Evolutionary conservation across 108 stramenopile genomes (phyloP).

Genomic region (Parmales sp.): DNA sequence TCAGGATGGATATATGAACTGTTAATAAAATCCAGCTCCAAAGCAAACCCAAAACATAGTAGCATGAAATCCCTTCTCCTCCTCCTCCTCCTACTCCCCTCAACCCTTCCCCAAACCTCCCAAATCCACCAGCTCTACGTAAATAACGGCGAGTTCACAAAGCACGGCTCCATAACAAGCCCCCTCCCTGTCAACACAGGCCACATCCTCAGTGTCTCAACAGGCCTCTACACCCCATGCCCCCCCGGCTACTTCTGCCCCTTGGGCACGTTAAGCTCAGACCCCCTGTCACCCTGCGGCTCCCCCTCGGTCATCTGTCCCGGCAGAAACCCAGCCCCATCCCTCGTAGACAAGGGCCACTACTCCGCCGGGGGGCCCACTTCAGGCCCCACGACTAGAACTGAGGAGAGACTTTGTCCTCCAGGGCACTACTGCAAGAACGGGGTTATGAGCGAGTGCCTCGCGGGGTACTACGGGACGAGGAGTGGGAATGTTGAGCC

Average conservation of each 20-base stretch:
- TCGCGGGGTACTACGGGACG: not conserved
- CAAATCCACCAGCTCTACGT: no score
- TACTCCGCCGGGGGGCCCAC: not conserved
- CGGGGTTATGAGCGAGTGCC: not conserved
- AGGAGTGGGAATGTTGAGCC: not conserved
- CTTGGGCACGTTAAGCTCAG: not conserved
- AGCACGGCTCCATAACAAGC: no score
- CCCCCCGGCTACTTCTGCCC: conserved; percentile 3
- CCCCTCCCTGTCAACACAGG: no score
- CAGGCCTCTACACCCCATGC: not conserved
- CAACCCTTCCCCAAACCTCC: no score
- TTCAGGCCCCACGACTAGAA: not conserved
- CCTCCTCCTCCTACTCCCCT: no score
- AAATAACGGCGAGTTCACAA: no score
- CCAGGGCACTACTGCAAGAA: not conserved
- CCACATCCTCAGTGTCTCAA: no score
- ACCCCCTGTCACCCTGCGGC: not conserved
- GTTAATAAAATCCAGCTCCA: no score
- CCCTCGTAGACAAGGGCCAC: not conserved
- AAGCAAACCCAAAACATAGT: no score
- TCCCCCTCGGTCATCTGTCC: not conserved
- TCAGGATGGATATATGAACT: no score
- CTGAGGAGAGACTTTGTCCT: not conserved
- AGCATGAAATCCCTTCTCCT: no score
- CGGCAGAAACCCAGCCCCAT: not conserved